Evolutionary conservation across 345 rosid species (phyloP).

Genomic region (Aquilaria malaccensis): DNA sequence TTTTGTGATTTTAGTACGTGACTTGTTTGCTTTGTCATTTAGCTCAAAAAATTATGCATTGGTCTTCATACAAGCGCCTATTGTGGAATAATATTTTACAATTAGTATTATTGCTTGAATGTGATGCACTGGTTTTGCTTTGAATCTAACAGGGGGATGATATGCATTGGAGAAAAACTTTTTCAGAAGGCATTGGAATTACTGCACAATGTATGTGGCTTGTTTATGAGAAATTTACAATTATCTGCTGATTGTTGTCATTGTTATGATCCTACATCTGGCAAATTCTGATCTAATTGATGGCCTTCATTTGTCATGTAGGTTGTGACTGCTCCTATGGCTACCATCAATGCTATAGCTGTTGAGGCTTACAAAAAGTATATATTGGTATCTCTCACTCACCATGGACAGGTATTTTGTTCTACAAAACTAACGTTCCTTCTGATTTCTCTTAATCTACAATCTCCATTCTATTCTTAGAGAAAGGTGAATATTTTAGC

Average conservation of each 20-base stretch:
- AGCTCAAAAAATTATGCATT: too few species aligned
- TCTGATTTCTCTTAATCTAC: background rate
- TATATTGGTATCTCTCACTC: conserved; percentile 76
- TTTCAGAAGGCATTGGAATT: conserved; percentile 92
- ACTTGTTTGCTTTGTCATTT: too few species aligned
- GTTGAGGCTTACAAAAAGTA: conserved; percentile 92
- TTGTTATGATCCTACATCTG: background rate
- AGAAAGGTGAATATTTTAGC: conserved; percentile 1
- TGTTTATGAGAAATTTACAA: conserved; percentile 2
- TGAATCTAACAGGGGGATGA: conserved; percentile 70
- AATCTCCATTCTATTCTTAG: background rate
- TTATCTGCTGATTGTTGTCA: conserved; percentile 6
- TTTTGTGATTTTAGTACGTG: too few species aligned
- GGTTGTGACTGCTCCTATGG: conserved; percentile 97
- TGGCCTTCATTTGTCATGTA: conserved; percentile 19
- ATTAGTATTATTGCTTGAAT: too few species aligned
- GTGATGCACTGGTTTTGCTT: conserved; percentile 10
- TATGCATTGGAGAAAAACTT: conserved; percentile 77
- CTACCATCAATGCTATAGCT: conserved; percentile 68
- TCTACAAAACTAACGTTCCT: background rate
- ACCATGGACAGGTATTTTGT: conserved; percentile 60
- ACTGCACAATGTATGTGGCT: conserved; percentile 55
- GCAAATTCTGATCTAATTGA: conserved; percentile 7
- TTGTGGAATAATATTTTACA: too few species aligned
- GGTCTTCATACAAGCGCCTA: too few species aligned